phyloP scores from a whole-genome alignment of 139 green algal genomes.

The Deuterostichococcus epilithicus region DNA sequence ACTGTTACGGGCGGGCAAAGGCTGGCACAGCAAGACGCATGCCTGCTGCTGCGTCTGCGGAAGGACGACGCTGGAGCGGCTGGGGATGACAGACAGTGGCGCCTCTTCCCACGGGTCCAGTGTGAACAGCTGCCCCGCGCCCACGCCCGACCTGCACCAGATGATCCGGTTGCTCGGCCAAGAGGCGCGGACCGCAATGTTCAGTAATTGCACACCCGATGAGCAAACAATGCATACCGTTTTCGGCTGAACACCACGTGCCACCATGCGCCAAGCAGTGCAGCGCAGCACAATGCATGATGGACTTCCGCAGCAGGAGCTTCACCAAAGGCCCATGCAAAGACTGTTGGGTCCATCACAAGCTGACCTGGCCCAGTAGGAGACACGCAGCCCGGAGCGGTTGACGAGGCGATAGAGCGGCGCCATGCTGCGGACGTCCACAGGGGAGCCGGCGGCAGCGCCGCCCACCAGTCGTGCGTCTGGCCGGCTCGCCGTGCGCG shows the following conservation, averaged over 20 bases:
- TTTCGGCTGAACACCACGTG: too few species aligned
- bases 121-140: slow-evolving; percentile 1
- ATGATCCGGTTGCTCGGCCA: slow-evolving; percentile 1
- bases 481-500: not conserved
- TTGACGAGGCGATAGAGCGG: slow-evolving; percentile 21
- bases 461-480: not conserved
- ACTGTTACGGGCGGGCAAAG: too few species aligned
- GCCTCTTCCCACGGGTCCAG: slow-evolving; percentile 26
- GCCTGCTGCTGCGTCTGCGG: slow-evolving; percentile 32
- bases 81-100: slow-evolving; percentile 25
- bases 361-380: slow-evolving; percentile 19
- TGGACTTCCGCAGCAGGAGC: not conserved
- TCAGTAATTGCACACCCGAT: too few species aligned
- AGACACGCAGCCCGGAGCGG: slow-evolving; percentile 18
- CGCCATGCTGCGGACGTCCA: not conserved
- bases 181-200: slow-evolving; percentile 7
- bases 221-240: too few species aligned
- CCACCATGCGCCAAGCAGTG: too few species aligned
- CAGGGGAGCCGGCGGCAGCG: too few species aligned
- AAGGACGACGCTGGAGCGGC: slow-evolving; percentile 24
- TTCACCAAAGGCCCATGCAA: not conserved
- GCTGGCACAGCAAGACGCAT: too few species aligned
- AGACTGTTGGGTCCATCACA: not conserved
- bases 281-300: too few species aligned
- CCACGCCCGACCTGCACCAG: not conserved